phyloP scores from a whole-genome alignment of 1,139 yeast genomes.

The Hyphopichia buzzinii region DNA sequence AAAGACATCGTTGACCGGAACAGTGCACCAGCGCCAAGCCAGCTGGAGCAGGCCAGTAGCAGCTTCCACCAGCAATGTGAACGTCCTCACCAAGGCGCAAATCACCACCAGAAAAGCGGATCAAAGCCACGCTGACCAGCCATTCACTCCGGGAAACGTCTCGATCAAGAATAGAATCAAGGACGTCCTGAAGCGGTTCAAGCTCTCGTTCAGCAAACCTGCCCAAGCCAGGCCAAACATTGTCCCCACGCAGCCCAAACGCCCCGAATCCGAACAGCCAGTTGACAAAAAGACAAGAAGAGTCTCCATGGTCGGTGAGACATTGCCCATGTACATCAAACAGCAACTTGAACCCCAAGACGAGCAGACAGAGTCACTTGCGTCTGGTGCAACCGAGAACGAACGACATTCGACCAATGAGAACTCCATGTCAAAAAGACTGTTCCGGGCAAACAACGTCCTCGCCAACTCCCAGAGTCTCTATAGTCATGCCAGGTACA shows the following conservation, averaged over 20 bases:
- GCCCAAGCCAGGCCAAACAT: not conserved
- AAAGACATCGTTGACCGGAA: slow-evolving; percentile 6
- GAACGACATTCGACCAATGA: not conserved
- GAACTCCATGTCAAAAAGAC: slow-evolving; percentile 6
- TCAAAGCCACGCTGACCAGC: not conserved
- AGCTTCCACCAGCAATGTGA: slow-evolving; percentile 30
- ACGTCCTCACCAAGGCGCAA: slow-evolving; percentile 33
- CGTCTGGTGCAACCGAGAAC: not conserved
- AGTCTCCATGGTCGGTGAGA: slow-evolving; percentile 38
- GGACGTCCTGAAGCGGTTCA: slow-evolving; percentile 14
- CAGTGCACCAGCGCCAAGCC: slow-evolving; percentile 12
- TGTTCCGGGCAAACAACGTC: slow-evolving; percentile 33
- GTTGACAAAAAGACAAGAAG: slow-evolving; percentile 17
- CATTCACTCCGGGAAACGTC: not conserved
- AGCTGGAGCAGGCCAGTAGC: slow-evolving; percentile 32
- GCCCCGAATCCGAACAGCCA: not conserved
- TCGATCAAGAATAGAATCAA: slow-evolving; percentile 9
- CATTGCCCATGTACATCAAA: slow-evolving; percentile 37
- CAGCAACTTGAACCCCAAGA: slow-evolving; percentile 22
- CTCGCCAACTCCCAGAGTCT: slow-evolving; percentile 39
- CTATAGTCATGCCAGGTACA: slow-evolving; percentile 27
- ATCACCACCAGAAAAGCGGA: slow-evolving; percentile 6
- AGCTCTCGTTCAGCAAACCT: slow-evolving; percentile 4
- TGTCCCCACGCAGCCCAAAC: not conserved
- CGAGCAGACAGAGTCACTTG: slow-evolving; percentile 1